phyloP scores from a whole-genome alignment of 768 basidiomycete species.

The Hygrophorus pudorinus region DNA sequence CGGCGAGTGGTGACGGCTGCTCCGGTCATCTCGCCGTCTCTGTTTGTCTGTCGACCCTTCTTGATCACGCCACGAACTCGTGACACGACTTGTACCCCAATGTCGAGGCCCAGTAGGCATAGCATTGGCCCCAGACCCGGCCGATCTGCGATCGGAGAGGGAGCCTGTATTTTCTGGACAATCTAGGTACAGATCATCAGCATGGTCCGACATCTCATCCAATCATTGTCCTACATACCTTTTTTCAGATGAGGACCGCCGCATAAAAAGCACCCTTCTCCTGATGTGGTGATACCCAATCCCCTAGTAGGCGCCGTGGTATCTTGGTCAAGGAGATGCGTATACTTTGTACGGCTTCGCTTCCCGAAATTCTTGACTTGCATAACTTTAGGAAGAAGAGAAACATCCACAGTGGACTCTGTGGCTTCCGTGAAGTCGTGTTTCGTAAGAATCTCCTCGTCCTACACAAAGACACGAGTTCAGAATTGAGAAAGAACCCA shows the following conservation, averaged over 20 bases:
- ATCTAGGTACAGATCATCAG: constrained; percentile 20
- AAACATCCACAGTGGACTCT: constrained; percentile 79
- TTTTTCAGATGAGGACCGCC: constrained; percentile 91
- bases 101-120: constrained; percentile 19
- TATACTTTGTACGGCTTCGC: constrained; percentile 89
- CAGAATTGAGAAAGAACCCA: background rate
- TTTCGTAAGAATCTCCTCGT: constrained; percentile 73
- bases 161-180: constrained; percentile 43
- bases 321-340: constrained; percentile 91
- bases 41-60: constrained; percentile 11
- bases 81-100: constrained; percentile 19
- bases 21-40: constrained; percentile 14
- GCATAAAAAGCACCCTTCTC: constrained; percentile 76
- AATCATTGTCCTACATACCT: constrained; percentile 35
- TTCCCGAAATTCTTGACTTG: constrained; percentile 95
- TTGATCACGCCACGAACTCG: constrained; percentile 25
- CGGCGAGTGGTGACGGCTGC: constrained; percentile 17
- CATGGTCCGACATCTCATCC: background rate
- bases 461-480: constrained; percentile 32
- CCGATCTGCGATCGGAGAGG: constrained; percentile 15
- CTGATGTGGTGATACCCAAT: constrained; percentile 54
- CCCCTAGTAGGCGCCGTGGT: constrained; percentile 60
- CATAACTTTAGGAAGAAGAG: constrained; percentile 89
- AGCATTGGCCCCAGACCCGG: constrained; percentile 24
- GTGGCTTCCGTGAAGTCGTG: constrained; percentile 89